Percentiles rank a stretch among this genome's conserved stretches.
Evolutionary conservation across 192 early-diverging fungal genomes (phyloP).

Genomic region (Phlyctochytrium planicorne): DNA sequence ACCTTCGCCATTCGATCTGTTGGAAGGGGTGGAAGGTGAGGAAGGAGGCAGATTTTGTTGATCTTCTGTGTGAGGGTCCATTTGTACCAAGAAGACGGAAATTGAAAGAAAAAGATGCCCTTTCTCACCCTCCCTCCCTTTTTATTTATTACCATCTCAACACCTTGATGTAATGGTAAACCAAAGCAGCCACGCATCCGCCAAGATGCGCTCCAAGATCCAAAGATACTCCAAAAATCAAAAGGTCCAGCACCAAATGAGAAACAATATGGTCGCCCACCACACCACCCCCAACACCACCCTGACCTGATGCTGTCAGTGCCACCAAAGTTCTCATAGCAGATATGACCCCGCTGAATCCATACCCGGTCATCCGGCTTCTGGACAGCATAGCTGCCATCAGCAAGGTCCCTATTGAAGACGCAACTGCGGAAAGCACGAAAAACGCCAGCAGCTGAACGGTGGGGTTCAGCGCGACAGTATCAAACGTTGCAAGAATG

Average conservation of each 20-base stretch:
- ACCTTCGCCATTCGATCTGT: no score
- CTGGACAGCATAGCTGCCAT: not conserved
- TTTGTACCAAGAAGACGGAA: no score
- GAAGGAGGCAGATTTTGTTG: no score
- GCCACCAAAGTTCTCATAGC: slow-evolving; percentile 4
- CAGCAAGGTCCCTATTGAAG: slow-evolving; percentile 4
- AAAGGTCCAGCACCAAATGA: not conserved
- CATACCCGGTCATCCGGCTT: not conserved
- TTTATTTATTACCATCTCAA: no score
- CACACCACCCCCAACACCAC: not conserved
- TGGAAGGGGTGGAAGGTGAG: no score
- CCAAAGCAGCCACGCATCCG: not conserved
- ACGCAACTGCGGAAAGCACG: not conserved
- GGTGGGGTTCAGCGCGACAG: not conserved
- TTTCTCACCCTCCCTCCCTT: no score
- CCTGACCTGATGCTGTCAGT: not conserved
- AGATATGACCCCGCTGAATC: not conserved
- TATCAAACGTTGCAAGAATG: not conserved
- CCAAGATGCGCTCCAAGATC: slow-evolving; percentile 4
- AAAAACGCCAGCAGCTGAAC: not conserved
- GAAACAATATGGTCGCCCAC: not conserved
- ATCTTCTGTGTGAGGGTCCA: no score
- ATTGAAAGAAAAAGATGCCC: no score
- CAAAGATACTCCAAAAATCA: not conserved
- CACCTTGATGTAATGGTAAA: slow-evolving; percentile 5